These are phyloP conservation scores for Termitomyces bulborhizus DNA, from an alignment of 768 basidiomycete genomes.

Conservation along the genomic window DNA sequence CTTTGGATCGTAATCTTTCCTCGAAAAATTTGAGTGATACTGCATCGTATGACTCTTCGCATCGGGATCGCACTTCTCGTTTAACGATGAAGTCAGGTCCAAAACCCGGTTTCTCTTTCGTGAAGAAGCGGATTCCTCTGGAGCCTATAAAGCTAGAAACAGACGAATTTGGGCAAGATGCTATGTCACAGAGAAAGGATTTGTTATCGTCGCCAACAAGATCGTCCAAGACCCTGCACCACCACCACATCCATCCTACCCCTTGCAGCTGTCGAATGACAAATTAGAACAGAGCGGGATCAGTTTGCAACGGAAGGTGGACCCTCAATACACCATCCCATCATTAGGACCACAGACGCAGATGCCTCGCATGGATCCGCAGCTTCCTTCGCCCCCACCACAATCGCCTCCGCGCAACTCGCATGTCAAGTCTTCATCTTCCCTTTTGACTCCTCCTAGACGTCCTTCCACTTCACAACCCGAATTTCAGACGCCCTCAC, in stretches of 20 bases:
- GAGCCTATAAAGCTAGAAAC: conserved; percentile 34
- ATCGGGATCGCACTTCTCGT: conserved; percentile 24
- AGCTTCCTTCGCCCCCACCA: conserved; percentile 26
- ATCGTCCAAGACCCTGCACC: conserved; percentile 15
- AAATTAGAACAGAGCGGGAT: conserved; percentile 5
- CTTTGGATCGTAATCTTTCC: neutral
- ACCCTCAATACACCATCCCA: neutral
- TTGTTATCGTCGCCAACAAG: conserved; percentile 21
- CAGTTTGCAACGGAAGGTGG: conserved; percentile 9
- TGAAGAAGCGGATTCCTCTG: conserved; percentile 25
- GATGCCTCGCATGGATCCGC: conserved; percentile 8
- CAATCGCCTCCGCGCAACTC: conserved; percentile 9
- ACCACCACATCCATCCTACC: conserved; percentile 6
- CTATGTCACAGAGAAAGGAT: conserved; percentile 13
- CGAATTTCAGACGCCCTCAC: conserved; percentile 58
- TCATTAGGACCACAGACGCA: neutral
- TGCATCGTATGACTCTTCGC: conserved; percentile 8
- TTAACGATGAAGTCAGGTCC: neutral
- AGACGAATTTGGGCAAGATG: conserved; percentile 11
- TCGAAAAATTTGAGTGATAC: neutral
- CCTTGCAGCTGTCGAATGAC: neutral
- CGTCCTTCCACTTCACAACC: conserved; percentile 33
- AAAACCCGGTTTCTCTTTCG: conserved; percentile 26
- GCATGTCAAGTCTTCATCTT: conserved; percentile 9
- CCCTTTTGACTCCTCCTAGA: conserved; percentile 42